Evolutionary conservation across 805 yeast species (phyloP).

Genomic region (Metschnikowia chrysomelidarum): DNA sequence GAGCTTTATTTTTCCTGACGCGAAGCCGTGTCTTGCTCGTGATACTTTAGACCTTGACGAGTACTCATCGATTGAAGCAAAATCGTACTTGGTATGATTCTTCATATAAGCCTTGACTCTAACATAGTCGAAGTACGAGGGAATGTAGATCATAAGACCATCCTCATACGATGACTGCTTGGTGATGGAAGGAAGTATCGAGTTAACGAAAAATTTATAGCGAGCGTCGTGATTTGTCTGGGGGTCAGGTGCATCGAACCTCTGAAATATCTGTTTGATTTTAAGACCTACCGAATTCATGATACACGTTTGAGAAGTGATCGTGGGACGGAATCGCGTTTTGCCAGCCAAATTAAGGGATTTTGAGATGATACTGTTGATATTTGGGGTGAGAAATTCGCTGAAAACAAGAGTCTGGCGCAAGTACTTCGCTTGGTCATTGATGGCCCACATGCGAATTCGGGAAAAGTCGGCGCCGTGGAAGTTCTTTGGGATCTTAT

Average conservation of each 20-base stretch:
- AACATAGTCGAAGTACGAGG: constrained; percentile 82
- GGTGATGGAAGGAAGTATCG: constrained; percentile 68
- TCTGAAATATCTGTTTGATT: constrained; percentile 65
- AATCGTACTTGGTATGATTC: constrained; percentile 58
- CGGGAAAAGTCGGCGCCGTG: constrained; percentile 89
- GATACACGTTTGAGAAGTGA: constrained; percentile 48
- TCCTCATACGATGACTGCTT: constrained; percentile 58
- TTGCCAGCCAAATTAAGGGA: constrained; percentile 60
- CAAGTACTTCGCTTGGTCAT: constrained; percentile 68
- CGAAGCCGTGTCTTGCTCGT: constrained; percentile 68
- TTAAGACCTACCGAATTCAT: constrained; percentile 65
- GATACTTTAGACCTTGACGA: constrained; percentile 68
- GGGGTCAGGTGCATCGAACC: constrained; percentile 73
- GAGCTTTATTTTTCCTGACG: constrained; percentile 57
- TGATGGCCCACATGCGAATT: constrained; percentile 88
- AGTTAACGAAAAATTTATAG: constrained; percentile 74
- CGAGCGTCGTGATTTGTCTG: constrained; percentile 50
- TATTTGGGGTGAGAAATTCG: constrained; percentile 77
- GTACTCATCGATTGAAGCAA: constrained; percentile 81
- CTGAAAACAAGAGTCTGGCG: constrained; percentile 79
- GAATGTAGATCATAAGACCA: constrained; percentile 79
- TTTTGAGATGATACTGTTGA: constrained; percentile 56
- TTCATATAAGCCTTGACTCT: constrained; percentile 71
- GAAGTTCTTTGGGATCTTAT: constrained; percentile 70
- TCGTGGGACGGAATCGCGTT: constrained; percentile 50